Percentiles rank a stretch among this genome's conserved stretches.
phyloP scores from a whole-genome alignment of 2,329 filamentous ascomycete species.

The Fusarium sp. region DNA sequence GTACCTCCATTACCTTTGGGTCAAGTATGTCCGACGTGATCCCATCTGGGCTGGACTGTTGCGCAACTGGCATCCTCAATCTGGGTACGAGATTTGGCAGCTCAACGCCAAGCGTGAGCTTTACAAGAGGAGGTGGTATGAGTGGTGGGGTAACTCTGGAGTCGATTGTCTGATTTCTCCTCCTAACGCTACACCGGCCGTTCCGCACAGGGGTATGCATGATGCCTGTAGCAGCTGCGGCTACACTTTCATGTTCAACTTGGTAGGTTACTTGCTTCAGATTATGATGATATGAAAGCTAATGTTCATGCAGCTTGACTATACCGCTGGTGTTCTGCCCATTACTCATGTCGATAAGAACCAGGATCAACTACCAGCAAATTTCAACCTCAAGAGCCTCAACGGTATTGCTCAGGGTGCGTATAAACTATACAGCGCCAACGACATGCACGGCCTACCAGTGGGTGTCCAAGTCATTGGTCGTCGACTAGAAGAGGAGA shows the following conservation, averaged over 20 bases:
- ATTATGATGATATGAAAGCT: neutral
- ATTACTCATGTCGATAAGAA: slow-evolving; percentile 82
- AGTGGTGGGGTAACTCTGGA: slow-evolving; percentile 80
- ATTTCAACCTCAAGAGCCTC: slow-evolving; percentile 69
- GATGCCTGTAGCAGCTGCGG: slow-evolving; percentile 87
- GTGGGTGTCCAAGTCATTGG: slow-evolving; percentile 88
- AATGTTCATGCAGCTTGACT: slow-evolving; percentile 71
- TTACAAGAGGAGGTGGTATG: slow-evolving; percentile 81
- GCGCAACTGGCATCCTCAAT: slow-evolving; percentile 76
- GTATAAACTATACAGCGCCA: slow-evolving; percentile 85
- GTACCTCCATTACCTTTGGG: slow-evolving; percentile 88
- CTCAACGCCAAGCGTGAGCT: slow-evolving; percentile 79
- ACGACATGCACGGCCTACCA: slow-evolving; percentile 85
- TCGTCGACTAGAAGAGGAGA: slow-evolving; percentile 83
- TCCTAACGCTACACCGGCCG: slow-evolving; percentile 89
- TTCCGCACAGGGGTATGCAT: slow-evolving; percentile 87
- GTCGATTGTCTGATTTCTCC: slow-evolving; percentile 83
- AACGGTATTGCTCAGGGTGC: slow-evolving; percentile 85
- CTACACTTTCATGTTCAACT: slow-evolving; percentile 93
- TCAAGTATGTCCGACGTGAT: slow-evolving; percentile 83
- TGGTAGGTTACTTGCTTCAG: slow-evolving; percentile 61
- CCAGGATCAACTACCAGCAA: slow-evolving; percentile 70
- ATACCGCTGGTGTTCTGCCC: slow-evolving; percentile 82
- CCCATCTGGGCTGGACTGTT: slow-evolving; percentile 80
- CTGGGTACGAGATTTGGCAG: slow-evolving; percentile 81